phyloP scores from a whole-genome alignment of 441 rosid genomes.

The Populus hybrid region DNA sequence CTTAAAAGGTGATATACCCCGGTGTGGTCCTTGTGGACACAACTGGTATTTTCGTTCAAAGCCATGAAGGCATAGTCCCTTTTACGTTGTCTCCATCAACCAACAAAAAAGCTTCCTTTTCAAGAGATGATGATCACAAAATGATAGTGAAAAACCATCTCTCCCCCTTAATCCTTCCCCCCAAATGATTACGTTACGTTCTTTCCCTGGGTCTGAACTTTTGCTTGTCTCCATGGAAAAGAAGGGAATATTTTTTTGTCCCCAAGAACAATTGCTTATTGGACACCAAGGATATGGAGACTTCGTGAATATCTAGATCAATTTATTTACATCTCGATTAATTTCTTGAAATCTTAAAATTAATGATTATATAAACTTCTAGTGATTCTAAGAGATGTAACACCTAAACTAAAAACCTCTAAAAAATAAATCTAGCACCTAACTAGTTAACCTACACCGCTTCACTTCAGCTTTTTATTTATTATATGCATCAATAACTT shows the following conservation, averaged over 20 bases:
- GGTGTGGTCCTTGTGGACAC: background rate
- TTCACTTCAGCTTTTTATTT: too few species aligned
- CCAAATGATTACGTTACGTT: slow-evolving; percentile 36
- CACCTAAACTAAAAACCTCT: too few species aligned
- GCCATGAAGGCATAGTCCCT: background rate
- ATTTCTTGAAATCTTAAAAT: rapidly evolving
- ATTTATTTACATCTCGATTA: rapidly evolving
- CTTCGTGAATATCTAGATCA: background rate
- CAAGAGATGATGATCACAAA: slow-evolving; percentile 41
- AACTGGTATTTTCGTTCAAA: background rate
- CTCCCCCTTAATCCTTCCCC: slow-evolving; percentile 32
- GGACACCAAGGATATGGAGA: background rate
- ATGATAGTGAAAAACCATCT: slow-evolving; percentile 34
- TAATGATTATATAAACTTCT: too few species aligned
- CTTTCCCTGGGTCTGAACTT: slow-evolving; percentile 26
- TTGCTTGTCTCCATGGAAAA: slow-evolving; percentile 8
- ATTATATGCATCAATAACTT: too few species aligned
- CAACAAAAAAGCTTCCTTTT: slow-evolving; percentile 45
- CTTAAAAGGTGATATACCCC: background rate
- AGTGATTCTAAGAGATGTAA: too few species aligned
- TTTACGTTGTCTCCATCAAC: slow-evolving; percentile 22
- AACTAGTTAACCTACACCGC: rapidly evolving
- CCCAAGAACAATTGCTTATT: background rate
- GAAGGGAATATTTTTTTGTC: background rate
- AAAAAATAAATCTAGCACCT: rapidly evolving